Conservation (phyloP, 306 rosid species). For the Trichosanthes cucumerina region DNA sequence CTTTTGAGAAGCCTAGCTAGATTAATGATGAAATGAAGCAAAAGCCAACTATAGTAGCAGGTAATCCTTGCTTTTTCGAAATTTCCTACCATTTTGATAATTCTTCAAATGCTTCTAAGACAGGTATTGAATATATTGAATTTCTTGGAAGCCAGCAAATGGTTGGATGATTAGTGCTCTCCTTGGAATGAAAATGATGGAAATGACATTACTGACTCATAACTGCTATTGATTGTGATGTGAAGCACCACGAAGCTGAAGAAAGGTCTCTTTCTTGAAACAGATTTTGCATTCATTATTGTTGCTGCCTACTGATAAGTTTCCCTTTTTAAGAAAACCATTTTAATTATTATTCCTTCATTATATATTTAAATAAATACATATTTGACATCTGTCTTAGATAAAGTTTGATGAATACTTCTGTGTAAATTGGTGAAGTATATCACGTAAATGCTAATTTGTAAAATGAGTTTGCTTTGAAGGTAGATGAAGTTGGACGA, state of each 20-base stretch:
- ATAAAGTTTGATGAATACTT: background rate
- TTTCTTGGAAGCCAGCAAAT: background rate
- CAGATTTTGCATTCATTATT: background rate
- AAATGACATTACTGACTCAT: background rate
- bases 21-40: background rate
- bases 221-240: constrained; percentile 4
- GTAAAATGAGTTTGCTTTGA: background rate
- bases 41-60: background rate
- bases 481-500: background rate
- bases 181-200: constrained; percentile 4
- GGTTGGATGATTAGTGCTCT: constrained; percentile 1
- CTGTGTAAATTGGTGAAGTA: background rate
- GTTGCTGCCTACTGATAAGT: background rate
- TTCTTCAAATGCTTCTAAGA: background rate
- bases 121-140: background rate
- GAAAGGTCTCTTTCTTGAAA: background rate
- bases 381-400: background rate
- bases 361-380: background rate
- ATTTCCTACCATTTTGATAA: background rate
- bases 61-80: background rate
- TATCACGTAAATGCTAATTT: background rate
- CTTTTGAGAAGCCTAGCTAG: background rate
- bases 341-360: background rate
- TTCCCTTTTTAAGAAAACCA: background rate
- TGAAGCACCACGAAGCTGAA: constrained; percentile 3